phyloP scores from a whole-genome alignment of 352 stramenopile genomes.

The Aphanomyces astaci region DNA sequence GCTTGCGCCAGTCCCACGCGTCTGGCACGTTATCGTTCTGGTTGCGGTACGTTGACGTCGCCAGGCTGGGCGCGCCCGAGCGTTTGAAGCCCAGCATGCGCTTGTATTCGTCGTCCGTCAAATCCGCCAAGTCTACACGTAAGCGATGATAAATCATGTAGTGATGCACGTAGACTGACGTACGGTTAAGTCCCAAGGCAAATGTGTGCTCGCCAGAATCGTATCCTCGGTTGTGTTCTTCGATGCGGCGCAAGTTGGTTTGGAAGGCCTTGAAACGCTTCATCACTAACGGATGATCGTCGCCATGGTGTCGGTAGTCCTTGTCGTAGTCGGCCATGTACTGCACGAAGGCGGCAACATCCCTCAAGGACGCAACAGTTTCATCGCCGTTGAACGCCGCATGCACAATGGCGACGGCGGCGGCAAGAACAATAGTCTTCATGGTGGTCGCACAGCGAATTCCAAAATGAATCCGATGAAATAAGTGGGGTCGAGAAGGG shows the following conservation, averaged over 20 bases:
- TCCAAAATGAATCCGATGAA: not conserved
- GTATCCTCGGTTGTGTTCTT: constrained; percentile 17
- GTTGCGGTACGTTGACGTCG: constrained; percentile 23
- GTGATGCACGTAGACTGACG: too few relatives aligned
- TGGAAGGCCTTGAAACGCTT: constrained; percentile 20
- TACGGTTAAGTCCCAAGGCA: constrained; percentile 26
- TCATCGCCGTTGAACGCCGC: not conserved
- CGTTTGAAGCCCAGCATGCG: constrained; percentile 35
- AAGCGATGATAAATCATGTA: not conserved
- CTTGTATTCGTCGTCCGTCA: constrained; percentile 40
- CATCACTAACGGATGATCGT: constrained; percentile 5
- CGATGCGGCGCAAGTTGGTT: constrained; percentile 17
- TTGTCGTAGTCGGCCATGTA: constrained; percentile 18
- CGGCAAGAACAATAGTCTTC: constrained; percentile 8
- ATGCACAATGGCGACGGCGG: not conserved
- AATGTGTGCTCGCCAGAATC: constrained; percentile 11
- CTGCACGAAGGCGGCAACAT: constrained; percentile 15
- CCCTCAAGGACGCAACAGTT: not conserved
- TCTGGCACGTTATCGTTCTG: constrained; percentile 27
- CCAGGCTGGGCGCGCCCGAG: constrained; percentile 1
- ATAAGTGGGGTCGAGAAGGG: not conserved
- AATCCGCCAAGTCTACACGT: constrained; percentile 31
- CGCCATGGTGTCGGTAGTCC: constrained; percentile 5
- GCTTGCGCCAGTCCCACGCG: constrained; percentile 54
- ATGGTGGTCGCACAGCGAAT: not conserved